Evolutionary conservation across 768 basidiomycete genomes (phyloP).

Genomic region (Termitomyces sp.): DNA sequence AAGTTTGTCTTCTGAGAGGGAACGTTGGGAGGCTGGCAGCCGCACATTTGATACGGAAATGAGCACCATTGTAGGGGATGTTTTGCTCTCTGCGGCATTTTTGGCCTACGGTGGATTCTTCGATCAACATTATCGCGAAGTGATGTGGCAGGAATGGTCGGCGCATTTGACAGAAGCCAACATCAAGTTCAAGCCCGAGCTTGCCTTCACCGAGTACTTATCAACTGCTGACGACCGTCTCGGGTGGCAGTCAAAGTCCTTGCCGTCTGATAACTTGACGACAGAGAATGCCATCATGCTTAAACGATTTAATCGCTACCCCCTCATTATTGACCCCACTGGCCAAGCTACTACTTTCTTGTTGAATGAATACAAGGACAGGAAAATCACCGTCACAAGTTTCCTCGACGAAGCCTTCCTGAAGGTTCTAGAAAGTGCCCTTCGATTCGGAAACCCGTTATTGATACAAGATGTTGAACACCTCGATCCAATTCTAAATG

Average conservation of each 20-base stretch:
- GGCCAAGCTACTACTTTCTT: constrained; percentile 96
- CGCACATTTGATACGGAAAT: constrained; percentile 96
- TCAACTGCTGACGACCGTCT: constrained; percentile 96
- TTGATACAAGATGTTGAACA: constrained; percentile 98
- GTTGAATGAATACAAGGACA: constrained; percentile 90
- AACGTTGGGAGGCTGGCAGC: constrained; percentile 93
- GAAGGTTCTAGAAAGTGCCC: constrained; percentile 96
- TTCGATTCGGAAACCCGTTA: constrained; percentile 96
- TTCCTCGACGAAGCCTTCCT: constrained; percentile 99
- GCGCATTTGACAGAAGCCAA: constrained; percentile 84
- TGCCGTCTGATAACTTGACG: constrained; percentile 95
- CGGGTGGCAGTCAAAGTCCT: constrained; percentile 90
- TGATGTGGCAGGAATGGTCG: constrained; percentile 96
- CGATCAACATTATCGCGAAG: constrained; percentile 96
- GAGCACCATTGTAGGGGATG: constrained; percentile 98
- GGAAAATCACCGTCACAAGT: constrained; percentile 97
- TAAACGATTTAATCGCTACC: constrained; percentile 96
- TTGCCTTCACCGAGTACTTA: constrained; percentile 92
- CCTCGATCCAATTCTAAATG: constrained; percentile 95
- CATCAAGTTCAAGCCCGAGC: constrained; percentile 88
- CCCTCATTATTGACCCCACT: constrained; percentile 96
- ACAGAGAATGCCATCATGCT: constrained; percentile 99
- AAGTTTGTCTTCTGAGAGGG: constrained; percentile 91
- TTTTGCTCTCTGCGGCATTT: constrained; percentile 93
- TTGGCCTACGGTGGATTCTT: constrained; percentile 98